phyloP scores from a whole-genome alignment of 2,329 filamentous ascomycete genomes.

The Sporothrix pseudoabietina region DNA sequence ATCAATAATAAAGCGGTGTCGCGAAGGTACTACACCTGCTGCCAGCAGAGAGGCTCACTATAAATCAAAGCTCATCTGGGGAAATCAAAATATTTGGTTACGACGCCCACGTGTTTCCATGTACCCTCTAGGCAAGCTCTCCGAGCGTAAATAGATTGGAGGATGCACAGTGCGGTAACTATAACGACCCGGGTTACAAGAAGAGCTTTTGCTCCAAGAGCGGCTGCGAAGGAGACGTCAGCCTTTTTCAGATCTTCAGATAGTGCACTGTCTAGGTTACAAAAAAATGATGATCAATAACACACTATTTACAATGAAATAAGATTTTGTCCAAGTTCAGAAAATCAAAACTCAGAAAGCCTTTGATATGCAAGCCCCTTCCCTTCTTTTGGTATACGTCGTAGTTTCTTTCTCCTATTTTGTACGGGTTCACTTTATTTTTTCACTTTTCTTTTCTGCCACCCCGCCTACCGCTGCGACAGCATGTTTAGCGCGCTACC shows the following conservation, averaged over 20 bases:
- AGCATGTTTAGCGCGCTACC: constrained; percentile 92
- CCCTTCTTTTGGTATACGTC: constrained; percentile 17
- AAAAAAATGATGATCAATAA: neutral
- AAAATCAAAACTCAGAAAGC: neutral
- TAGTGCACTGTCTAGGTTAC: too few relatives aligned
- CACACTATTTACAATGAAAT: constrained; percentile 6
- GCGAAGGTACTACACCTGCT: neutral
- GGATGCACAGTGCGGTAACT: too few relatives aligned
- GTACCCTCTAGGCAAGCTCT: too few relatives aligned
- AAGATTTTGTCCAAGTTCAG: neutral
- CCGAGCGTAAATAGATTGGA: too few relatives aligned
- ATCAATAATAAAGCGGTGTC: too few relatives aligned
- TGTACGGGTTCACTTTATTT: neutral
- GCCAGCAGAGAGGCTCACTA: neutral
- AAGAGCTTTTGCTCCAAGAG: too few relatives aligned
- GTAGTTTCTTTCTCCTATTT: neutral
- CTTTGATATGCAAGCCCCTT: neutral
- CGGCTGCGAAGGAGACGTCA: too few relatives aligned
- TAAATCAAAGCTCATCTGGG: neutral
- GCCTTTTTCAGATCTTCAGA: too few relatives aligned
- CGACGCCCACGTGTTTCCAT: too few relatives aligned
- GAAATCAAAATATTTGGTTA: neutral
- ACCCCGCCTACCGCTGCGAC: constrained; percentile 54
- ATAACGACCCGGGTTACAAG: too few relatives aligned
- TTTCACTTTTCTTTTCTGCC: neutral